These are phyloP conservation scores for Ammopiptanthus mongolicus DNA, from an alignment of 306 rosid genomes.

Conservation along the genomic window DNA sequence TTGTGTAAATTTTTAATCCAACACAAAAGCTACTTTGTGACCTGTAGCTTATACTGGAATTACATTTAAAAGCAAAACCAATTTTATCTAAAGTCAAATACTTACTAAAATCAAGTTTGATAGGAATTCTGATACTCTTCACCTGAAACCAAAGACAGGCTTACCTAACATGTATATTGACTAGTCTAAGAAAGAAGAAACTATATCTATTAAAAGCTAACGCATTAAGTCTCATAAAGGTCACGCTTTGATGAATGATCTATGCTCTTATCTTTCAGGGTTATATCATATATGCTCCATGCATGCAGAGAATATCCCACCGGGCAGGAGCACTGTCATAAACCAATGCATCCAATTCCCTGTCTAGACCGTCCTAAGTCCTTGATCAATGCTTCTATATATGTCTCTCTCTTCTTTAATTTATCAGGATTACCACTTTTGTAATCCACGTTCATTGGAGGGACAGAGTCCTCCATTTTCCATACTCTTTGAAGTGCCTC, in stretches of 20 bases:
- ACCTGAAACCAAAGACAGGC: too few species aligned
- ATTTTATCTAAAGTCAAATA: too few species aligned
- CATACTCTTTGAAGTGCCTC: not conserved
- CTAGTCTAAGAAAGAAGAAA: not conserved
- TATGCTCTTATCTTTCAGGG: not conserved
- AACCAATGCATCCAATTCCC: not conserved
- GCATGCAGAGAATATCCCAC: not conserved
- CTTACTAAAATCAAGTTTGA: too few species aligned
- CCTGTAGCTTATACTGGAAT: too few species aligned
- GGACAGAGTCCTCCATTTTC: constrained; percentile 32
- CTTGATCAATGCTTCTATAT: not conserved
- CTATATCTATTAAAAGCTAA: not conserved
- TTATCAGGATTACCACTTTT: constrained; percentile 24
- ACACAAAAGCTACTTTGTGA: too few species aligned
- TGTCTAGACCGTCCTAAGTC: not conserved
- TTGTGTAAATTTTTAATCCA: too few species aligned
- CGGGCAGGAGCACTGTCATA: not conserved
- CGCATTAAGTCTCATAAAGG: not conserved
- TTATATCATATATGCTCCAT: not conserved
- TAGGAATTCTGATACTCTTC: too few species aligned
- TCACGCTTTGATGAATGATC: not conserved
- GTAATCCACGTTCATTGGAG: constrained; percentile 38
- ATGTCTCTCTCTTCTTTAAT: constrained; percentile 22
- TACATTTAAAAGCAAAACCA: too few species aligned
- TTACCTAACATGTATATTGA: not conserved